A percentile compares a stretch with the other conserved stretches of the same genome.
Evolutionary conservation across 139 green algal species (phyloP).

Genomic region (Micractinium sp.): DNA sequence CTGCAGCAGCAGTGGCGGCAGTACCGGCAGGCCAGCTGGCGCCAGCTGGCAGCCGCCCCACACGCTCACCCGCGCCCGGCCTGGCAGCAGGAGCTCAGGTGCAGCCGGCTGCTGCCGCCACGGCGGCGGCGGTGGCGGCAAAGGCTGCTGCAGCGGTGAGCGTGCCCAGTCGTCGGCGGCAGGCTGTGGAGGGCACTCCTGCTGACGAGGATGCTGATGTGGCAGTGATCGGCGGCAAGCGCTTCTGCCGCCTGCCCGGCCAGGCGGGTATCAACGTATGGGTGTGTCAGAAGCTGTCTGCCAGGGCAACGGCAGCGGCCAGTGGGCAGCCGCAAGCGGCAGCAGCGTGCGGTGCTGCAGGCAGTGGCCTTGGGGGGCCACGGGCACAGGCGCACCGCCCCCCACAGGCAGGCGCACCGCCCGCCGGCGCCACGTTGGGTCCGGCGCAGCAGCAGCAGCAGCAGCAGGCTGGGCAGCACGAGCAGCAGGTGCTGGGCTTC

Average conservation of each 20-base stretch:
- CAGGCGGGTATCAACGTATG: constrained; percentile 22
- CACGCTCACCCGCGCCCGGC: not conserved
- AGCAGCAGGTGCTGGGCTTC: constrained; percentile 36
- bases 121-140: not conserved
- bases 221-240: constrained; percentile 17
- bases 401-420: no score
- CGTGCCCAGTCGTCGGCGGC: not conserved
- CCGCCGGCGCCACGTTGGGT: no score
- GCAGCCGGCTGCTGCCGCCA: not conserved
- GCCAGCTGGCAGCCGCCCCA: not conserved
- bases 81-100: not conserved
- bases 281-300: constrained; percentile 20
- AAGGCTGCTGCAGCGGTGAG: not conserved
- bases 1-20: not conserved
- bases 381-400: no score
- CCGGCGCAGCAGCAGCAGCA: not conserved
- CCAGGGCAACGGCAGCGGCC: not conserved
- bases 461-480: constrained; percentile 1
- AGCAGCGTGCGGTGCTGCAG: not conserved
- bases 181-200: not conserved
- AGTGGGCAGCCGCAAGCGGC: not conserved
- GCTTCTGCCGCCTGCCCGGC: not conserved
- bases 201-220: constrained; percentile 5
- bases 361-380: not conserved
- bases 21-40: not conserved